These are phyloP conservation scores for Oryza meridionalis DNA, from an alignment of 176 grass and related monocot species.

Conservation along the genomic window DNA sequence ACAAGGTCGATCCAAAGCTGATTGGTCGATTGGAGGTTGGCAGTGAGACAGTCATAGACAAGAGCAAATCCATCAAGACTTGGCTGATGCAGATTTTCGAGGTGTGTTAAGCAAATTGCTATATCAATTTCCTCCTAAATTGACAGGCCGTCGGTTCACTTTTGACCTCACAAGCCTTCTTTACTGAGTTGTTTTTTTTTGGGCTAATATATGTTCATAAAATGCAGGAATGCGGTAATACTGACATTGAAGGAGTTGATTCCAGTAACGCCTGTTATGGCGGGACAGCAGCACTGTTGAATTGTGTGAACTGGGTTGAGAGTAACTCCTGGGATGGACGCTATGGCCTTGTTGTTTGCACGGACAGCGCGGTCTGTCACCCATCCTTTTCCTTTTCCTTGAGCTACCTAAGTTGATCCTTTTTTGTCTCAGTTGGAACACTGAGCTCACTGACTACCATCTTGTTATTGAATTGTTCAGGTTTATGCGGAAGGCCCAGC, in stretches of 20 bases:
- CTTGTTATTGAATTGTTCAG: conserved; percentile 40
- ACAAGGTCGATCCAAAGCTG: conserved; percentile 71
- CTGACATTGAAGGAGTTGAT: conserved; percentile 84
- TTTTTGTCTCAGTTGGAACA: conserved; percentile 30
- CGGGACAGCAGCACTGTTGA: conserved; percentile 73
- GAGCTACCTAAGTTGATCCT: not conserved
- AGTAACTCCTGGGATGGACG: conserved; percentile 86
- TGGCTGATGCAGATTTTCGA: conserved; percentile 90
- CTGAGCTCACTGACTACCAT: not conserved
- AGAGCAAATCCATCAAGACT: conserved; percentile 94
- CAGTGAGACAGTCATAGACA: conserved; percentile 92
- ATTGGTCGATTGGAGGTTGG: conserved; percentile 84
- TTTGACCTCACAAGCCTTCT: not conserved
- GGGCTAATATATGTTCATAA: conserved; percentile 10
- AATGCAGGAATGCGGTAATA: conserved; percentile 69
- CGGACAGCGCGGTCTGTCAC: conserved; percentile 74
- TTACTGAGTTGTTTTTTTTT: not conserved
- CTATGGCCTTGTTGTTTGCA: conserved; percentile 78
- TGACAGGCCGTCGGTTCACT: not conserved
- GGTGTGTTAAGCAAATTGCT: conserved; percentile 35
- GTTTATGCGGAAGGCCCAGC: conserved; percentile 88
- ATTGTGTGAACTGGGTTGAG: conserved; percentile 90
- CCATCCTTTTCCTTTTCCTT: not conserved
- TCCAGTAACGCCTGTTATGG: conserved; percentile 86
- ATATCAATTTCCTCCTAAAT: not conserved